Evolutionary conservation across 768 basidiomycete species (phyloP), one percentile per base, ranked within the genome.

Genomic region (Ramaria sp.): DNA sequence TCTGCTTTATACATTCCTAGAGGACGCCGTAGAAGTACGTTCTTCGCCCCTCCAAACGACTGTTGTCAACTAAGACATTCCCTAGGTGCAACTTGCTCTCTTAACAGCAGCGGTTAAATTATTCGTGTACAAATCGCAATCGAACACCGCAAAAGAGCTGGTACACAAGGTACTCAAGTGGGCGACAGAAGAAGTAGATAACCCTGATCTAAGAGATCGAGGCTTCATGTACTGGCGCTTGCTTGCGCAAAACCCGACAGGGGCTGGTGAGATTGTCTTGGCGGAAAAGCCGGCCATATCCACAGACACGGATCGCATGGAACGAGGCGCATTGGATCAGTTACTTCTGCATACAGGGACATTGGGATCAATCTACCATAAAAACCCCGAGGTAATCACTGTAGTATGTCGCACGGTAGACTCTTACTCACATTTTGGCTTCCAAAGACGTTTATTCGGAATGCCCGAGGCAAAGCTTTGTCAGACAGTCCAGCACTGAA

Each of bases 221-320:
- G 96, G 96, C 3, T 98, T 94, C 74, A 98, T 99, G 88, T 99
- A 98, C 72, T 99, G 96, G 96, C 84, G 96, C 39, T 78, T 99
- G 72, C 79, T 98, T 46, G 94, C 95, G 9, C 86, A 92, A 64
- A 92, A 96, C 66, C 92, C 94, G 1, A 73, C 84, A 7, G 85
- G 86, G 0, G 94, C 96, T 7, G 81, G 85, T 39, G 87, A 91
- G 61, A 87, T 98, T 60, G 94, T 98, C 37, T 76, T 98, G 19
- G 78, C 90, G 15, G 91, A 93, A 63, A 96, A 96, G 65, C 96
- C 96, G 31, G 77, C 92, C 2, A 98, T 99, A 61, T 94, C 92
- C n/a, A 98, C 91, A 2, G 95, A 98, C 68, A 91, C 93, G 3
- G 96, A 99, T 65, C 76, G 91, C 54, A 96, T 99, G 91, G 95